A percentile compares a stretch with the other conserved stretches of the same genome.
Evolutionary conservation across 495 filamentous ascomycete genomes (phyloP).

Genomic region (Podospora tetraspora): DNA sequence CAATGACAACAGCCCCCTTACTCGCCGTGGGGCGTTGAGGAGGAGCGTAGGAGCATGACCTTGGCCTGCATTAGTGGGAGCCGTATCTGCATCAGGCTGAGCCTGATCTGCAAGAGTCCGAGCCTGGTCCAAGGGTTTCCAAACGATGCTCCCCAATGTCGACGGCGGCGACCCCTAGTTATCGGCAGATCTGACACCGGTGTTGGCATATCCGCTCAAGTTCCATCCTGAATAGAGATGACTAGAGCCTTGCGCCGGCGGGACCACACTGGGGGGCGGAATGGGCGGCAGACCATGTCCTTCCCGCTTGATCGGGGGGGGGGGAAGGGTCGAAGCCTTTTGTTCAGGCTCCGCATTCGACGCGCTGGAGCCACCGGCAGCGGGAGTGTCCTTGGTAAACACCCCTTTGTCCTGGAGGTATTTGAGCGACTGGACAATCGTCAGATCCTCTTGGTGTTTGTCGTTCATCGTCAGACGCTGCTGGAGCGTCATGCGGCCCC

Average conservation of each 20-base stretch:
- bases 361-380: conserved; percentile 1
- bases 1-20: not conserved
- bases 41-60: not conserved
- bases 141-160: not conserved
- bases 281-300: conserved; percentile 28
- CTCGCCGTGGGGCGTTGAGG: not conserved
- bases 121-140: not conserved
- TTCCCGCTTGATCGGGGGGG: conserved; percentile 21
- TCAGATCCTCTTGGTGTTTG: conserved; percentile 53
- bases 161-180: not conserved
- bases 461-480: conserved; percentile 53
- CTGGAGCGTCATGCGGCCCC: conserved; percentile 51
- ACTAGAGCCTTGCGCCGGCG: conserved; percentile 10
- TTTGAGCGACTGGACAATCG: conserved; percentile 49
- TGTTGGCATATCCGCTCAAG: conserved; percentile 32
- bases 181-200: conserved; percentile 27
- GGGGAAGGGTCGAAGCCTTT: conserved; percentile 15
- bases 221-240: conserved; percentile 31
- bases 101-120: not conserved
- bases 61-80: not conserved
- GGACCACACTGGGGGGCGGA: conserved; percentile 22
- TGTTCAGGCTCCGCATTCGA: conserved; percentile 15
- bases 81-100: not conserved
- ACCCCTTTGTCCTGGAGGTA: conserved; percentile 44
- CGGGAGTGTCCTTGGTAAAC: conserved; percentile 11